A percentile compares a stretch with the other conserved stretches of the same genome.
These are phyloP conservation scores for Juncus effusus DNA, from an alignment of 176 grass and related monocot species.

Conservation along the genomic window DNA sequence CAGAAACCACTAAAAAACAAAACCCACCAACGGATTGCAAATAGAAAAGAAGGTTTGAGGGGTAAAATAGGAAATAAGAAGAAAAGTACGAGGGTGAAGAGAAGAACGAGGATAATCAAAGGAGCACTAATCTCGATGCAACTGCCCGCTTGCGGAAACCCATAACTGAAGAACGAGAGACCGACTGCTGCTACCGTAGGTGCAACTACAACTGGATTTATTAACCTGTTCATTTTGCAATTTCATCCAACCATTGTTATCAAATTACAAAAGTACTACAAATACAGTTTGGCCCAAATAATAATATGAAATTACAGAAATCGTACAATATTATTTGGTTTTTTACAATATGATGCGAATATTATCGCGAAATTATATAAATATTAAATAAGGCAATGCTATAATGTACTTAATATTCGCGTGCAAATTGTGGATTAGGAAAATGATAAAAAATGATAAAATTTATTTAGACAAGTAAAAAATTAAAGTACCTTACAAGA, in stretches of 20 bases:
- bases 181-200: slow-evolving; percentile 86
- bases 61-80: slow-evolving; percentile 13
- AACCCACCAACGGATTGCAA: background rate
- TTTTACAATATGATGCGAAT: background rate
- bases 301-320: too few species aligned
- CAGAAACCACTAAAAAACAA: background rate
- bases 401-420: too few species aligned
- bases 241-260: too few species aligned
- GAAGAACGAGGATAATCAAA: slow-evolving; percentile 82
- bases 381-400: too few species aligned
- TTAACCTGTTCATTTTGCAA: slow-evolving; percentile 42
- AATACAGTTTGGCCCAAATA: background rate
- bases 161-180: slow-evolving; percentile 92
- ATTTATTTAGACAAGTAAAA: slow-evolving; percentile 1
- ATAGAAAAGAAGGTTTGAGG: background rate
- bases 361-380: too few species aligned
- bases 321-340: too few species aligned
- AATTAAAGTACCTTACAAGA: slow-evolving; percentile 67
- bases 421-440: too few species aligned
- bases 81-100: slow-evolving; percentile 79
- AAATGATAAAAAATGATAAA: too few species aligned
- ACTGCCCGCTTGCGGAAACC: slow-evolving; percentile 94
- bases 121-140: slow-evolving; percentile 92
- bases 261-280: background rate
- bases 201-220: slow-evolving; percentile 97